Evolutionary conservation across 1,139 yeast species (phyloP).

Genomic region (Candida neerlandica): DNA sequence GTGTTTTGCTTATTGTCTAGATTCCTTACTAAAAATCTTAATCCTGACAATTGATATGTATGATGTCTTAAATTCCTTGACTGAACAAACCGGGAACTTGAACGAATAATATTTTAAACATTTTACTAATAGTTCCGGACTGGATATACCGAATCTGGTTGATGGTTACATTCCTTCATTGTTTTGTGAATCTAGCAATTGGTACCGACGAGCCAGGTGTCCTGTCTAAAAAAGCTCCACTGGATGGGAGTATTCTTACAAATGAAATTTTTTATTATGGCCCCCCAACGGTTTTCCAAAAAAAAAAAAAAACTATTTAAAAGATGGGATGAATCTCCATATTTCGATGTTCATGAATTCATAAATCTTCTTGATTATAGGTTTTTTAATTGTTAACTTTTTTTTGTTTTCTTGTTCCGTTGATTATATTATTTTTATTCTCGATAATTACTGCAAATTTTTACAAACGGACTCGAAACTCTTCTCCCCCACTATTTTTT

Average conservation of each 20-base stretch:
- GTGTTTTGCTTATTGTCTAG: not conserved
- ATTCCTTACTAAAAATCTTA: not conserved
- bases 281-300: not conserved
- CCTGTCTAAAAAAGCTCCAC: not conserved
- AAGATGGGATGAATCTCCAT: not conserved
- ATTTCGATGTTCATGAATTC: not conserved
- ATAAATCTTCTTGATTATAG: not conserved
- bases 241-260: too few relatives aligned
- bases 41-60: not conserved
- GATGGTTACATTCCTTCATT: not conserved
- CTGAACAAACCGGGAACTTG: not conserved
- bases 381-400: too few relatives aligned
- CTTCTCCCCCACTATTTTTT: not conserved
- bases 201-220: not conserved
- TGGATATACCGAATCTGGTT: not conserved
- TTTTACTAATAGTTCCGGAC: not conserved
- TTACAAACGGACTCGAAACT: not conserved
- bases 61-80: not conserved
- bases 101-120: not conserved
- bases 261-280: too few relatives aligned
- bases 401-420: too few relatives aligned
- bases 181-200: not conserved
- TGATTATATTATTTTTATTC: not conserved
- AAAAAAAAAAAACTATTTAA: constrained; percentile 4
- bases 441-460: not conserved